Percentiles rank a stretch among this genome's conserved stretches.
Evolutionary conservation across 305 asterid genomes (phyloP).

Genomic region (Galium porrigens): DNA sequence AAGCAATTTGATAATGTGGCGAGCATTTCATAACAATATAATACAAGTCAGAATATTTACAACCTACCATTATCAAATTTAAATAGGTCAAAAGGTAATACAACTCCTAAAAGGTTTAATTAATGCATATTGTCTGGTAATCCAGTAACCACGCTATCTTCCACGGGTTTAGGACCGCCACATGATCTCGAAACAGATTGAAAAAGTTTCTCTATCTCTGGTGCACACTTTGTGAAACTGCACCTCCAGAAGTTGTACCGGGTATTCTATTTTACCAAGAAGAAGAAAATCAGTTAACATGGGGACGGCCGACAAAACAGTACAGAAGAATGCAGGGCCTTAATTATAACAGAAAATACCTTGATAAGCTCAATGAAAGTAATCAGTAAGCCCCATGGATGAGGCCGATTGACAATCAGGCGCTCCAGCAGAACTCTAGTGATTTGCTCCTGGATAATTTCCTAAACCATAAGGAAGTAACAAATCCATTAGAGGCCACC

Average conservation of each 20-base stretch:
- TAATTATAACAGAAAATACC: slow-evolving; percentile 24
- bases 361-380: slow-evolving; percentile 82
- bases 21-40: background rate
- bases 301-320: background rate
- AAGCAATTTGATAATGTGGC: background rate
- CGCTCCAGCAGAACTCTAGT: slow-evolving; percentile 88
- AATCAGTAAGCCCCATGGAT: slow-evolving; percentile 91
- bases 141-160: slow-evolving; percentile 60
- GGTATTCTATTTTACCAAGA: slow-evolving; percentile 43
- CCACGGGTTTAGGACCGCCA: slow-evolving; percentile 82
- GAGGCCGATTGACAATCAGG: slow-evolving; percentile 75
- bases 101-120: background rate
- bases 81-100: background rate
- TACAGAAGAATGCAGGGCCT: background rate
- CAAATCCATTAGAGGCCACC: background rate
- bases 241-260: slow-evolving; percentile 90
- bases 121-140: slow-evolving; percentile 55
- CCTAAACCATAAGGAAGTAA: slow-evolving; percentile 25
- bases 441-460: slow-evolving; percentile 85
- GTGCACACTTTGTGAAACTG: slow-evolving; percentile 80
- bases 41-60: background rate
- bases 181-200: slow-evolving; percentile 88
- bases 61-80: background rate
- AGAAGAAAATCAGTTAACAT: background rate
- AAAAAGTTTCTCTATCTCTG: slow-evolving; percentile 85